phyloP scores from a whole-genome alignment of 2,329 filamentous ascomycete species.

The Talaromyces sp. region DNA sequence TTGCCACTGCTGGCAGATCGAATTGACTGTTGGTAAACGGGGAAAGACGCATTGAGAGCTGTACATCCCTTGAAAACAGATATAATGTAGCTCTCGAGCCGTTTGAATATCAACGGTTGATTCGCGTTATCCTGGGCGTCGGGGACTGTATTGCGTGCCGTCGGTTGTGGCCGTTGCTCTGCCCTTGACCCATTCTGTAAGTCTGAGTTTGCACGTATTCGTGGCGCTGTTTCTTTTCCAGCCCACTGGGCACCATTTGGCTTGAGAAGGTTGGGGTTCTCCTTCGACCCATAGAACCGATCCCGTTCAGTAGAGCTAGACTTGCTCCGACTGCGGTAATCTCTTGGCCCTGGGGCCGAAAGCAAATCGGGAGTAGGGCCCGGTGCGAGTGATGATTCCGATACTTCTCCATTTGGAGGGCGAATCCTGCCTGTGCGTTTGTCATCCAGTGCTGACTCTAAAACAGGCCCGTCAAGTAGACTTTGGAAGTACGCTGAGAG shows the following conservation, averaged over 20 bases:
- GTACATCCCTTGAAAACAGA: conserved; percentile 69
- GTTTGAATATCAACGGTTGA: conserved; percentile 66
- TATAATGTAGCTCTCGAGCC: conserved; percentile 76
- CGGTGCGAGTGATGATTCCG: conserved; percentile 10
- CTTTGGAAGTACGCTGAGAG: conserved; percentile 54
- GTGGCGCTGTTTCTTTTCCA: conserved; percentile 22
- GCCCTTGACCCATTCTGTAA: conserved; percentile 25
- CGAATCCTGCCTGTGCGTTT: conserved; percentile 9
- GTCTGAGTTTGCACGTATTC: conserved; percentile 35
- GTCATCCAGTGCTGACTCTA: conserved; percentile 24
- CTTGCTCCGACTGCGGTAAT: conserved; percentile 30
- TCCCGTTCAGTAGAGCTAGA: conserved; percentile 29
- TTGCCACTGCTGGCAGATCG: conserved; percentile 51
- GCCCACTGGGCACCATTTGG: conserved; percentile 19
- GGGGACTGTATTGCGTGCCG: conserved; percentile 21
- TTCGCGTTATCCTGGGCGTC: conserved; percentile 42
- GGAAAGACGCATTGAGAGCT: conserved; percentile 77
- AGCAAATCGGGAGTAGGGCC: conserved; percentile 19
- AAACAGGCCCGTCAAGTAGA: conserved; percentile 34
- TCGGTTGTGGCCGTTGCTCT: conserved; percentile 22
- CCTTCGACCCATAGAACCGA: conserved; percentile 15
- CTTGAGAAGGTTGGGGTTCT: conserved; percentile 20
- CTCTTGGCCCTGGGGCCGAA: conserved; percentile 20
- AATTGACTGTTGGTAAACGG: conserved; percentile 51
- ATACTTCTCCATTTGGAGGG: conserved; percentile 9